A percentile compares a stretch with the other conserved stretches of the same genome.
These are phyloP conservation scores for Clarireedia monteithiana DNA, from an alignment of 2,329 filamentous ascomycete species.

Conservation along the genomic window DNA sequence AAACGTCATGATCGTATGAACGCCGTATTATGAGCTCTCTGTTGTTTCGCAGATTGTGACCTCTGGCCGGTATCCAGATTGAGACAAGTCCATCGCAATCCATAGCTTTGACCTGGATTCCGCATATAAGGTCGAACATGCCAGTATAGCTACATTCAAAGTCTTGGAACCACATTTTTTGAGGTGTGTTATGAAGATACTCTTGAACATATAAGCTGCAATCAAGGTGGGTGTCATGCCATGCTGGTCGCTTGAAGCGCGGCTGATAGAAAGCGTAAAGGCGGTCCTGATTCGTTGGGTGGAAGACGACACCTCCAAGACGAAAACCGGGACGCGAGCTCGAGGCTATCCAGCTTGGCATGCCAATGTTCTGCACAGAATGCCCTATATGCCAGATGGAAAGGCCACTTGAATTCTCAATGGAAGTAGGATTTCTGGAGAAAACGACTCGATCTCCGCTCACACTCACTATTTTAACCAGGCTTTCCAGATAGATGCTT, in stretches of 20 bases:
- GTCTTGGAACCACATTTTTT: background rate
- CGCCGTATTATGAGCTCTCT: too few species aligned
- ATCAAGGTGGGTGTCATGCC: too few species aligned
- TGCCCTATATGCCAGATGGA: background rate
- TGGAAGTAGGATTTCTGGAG: background rate
- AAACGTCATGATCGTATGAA: background rate
- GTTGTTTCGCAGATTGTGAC: too few species aligned
- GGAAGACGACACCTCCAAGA: background rate
- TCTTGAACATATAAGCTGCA: background rate
- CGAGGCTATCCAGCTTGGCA: background rate
- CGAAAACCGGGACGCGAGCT: too few species aligned
- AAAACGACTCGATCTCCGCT: background rate
- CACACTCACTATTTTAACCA: background rate
- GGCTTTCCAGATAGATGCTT: background rate
- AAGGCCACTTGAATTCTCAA: too few species aligned
- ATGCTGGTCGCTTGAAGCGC: rapidly evolving
- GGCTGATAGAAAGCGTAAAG: constrained; percentile 1
- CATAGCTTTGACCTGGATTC: background rate
- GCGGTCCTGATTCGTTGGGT: background rate
- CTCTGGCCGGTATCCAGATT: background rate
- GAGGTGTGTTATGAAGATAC: background rate
- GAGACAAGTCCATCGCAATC: background rate
- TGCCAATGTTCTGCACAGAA: background rate
- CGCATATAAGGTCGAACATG: background rate
- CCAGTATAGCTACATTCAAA: background rate